Percentiles rank a stretch among this genome's conserved stretches.
These are phyloP conservation scores for Tubosaeta sp. DNA, from an alignment of 768 basidiomycete species.

Conservation along the genomic window DNA sequence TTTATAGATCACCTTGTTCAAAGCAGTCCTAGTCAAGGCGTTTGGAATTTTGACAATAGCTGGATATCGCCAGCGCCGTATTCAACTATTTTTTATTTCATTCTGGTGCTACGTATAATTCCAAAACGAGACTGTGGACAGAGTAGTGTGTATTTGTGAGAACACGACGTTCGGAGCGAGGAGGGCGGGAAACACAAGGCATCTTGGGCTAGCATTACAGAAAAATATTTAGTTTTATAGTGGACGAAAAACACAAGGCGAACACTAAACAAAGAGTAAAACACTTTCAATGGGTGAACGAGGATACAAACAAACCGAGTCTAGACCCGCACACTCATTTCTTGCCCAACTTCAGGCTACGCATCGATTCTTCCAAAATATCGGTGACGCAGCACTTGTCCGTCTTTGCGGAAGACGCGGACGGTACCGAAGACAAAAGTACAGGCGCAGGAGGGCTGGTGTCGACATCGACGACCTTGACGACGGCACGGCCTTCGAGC, in stretches of 20 bases:
- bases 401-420: constrained; percentile 12
- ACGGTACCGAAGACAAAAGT: neutral
- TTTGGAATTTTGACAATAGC: no score
- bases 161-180: constrained; percentile 1
- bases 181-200: constrained; percentile 1
- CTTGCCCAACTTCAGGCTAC: constrained; percentile 58
- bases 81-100: neutral
- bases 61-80: neutral
- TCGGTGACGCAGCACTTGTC: constrained; percentile 31
- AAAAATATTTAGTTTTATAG: constrained; percentile 13
- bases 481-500: constrained; percentile 77
- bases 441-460: constrained; percentile 9
- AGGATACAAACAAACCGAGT: neutral
- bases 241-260: neutral
- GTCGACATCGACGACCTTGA: constrained; percentile 76
- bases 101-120: constrained; percentile 10
- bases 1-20: no score
- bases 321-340: constrained; percentile 28
- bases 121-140: constrained; percentile 10
- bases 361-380: constrained; percentile 65
- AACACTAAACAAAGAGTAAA: constrained; percentile 9
- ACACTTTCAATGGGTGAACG: neutral
- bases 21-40: no score
- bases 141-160: constrained; percentile 14
- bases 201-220: constrained; percentile 8